Conservation (phyloP, 129 eudicot species). For the Flaveria robusta region DNA sequence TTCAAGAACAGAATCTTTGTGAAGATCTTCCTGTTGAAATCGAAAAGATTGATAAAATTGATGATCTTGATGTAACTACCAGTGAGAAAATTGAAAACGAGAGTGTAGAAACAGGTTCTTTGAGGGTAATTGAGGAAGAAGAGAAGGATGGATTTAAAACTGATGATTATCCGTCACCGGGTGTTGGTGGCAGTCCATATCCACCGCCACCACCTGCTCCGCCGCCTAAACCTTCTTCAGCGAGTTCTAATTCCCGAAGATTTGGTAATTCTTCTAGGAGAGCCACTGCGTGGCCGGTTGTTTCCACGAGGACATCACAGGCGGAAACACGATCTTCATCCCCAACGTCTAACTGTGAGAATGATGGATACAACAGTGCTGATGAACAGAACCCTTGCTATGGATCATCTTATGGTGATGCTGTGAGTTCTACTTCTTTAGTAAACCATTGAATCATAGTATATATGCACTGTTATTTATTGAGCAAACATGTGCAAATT, state of each 20-base stretch:
- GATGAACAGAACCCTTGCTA: slow-evolving; percentile 83
- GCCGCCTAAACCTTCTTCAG: slow-evolving; percentile 68
- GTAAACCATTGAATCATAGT: background rate
- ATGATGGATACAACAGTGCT: slow-evolving; percentile 96
- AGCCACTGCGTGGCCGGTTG: slow-evolving; percentile 65
- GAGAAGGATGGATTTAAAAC: slow-evolving; percentile 34
- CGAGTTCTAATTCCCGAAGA: slow-evolving; percentile 49
- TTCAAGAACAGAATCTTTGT: slow-evolving; percentile 48
- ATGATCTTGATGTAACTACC: slow-evolving; percentile 29
- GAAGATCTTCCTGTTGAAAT: slow-evolving; percentile 50
- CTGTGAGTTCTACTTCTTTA: slow-evolving; percentile 54
- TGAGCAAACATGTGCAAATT: background rate
- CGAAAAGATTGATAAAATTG: slow-evolving; percentile 34
- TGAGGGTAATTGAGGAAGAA: slow-evolving; percentile 36
- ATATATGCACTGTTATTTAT: background rate
- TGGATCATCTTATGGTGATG: slow-evolving; percentile 69
- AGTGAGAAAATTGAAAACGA: slow-evolving; percentile 42
- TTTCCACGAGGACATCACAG: slow-evolving; percentile 64
- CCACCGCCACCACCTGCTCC: slow-evolving; percentile 99
- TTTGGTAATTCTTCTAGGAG: slow-evolving; percentile 60
- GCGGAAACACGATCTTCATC: slow-evolving; percentile 74
- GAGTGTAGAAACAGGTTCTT: slow-evolving; percentile 40
- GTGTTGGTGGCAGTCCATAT: slow-evolving; percentile 46
- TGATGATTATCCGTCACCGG: slow-evolving; percentile 36
- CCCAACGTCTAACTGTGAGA: slow-evolving; percentile 80